Evolutionary conservation across 2,329 filamentous ascomycete species (phyloP), one percentile per base, ranked within the genome.

Genomic region (Plectosphaerella sp.): DNA sequence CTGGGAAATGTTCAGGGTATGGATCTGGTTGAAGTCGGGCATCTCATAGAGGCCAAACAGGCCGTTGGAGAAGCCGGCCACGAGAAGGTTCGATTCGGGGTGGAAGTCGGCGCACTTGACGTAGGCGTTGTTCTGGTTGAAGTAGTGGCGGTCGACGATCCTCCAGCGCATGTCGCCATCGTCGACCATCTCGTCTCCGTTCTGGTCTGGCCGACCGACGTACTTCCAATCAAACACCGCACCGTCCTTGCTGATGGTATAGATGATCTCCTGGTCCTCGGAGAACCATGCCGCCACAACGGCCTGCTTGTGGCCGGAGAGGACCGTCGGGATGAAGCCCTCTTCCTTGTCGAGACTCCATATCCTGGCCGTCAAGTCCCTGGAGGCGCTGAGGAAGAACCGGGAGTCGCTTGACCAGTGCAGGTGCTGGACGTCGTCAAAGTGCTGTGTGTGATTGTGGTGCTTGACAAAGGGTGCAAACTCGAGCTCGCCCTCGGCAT

Each of bases 281-380:
- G 92, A 95, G 66, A 99, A 99, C 85, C 91, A 99, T n/a, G 92
- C 92, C n/a, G 88, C 90, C 51, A 95, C 80, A 3, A 99, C 89
- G 15, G 83, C 87, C 69, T 97, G 91, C 66, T 91, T 86, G 71
- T 99, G 95, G 2, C 94, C 94, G 4, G 91, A 87, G 56, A 99
- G 74, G 15, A 92, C 90, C 2, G 94, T 99, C 1, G 93, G 91
- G 48, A 85, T 83, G 69, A 97, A 97, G 2, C 88, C 89, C 55
- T 93, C 89, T 63, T 96, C 91, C 1, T 86, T 80, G 59, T 95
- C 82, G 59, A 97, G 74, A 67, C 92, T 97, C 93, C 93, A 99
- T 83, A 99, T 89, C 65, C 92, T 83, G 39, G 90, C 88, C 1
- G 92, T 97, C 69, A 97, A 72, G 64, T 99, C 94, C 67, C 91